Base-by-base conservation (phyloP, 2,329 filamentous ascomycete genomes). In the Madurella fahalii region DNA sequence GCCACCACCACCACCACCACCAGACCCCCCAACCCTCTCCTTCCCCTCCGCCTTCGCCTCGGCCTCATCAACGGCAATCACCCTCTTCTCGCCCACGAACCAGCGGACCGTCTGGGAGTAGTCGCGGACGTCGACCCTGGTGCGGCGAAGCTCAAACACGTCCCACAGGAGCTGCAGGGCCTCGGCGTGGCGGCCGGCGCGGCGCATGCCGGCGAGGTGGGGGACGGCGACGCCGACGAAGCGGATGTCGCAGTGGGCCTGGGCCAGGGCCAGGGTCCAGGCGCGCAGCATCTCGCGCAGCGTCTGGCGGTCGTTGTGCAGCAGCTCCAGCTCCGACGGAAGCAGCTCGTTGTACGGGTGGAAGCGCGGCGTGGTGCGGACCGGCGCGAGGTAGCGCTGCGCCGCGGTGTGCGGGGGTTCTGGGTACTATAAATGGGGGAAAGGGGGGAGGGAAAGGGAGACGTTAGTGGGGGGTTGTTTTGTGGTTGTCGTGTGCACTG, bases 121-220 rank as follows among this genome's bases (percentile, higher is more conserved):
- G 16, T 40, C 40, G 8, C 20, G 32, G 2, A 52, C 16, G 2
- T 3, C 12, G 20, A 56, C 41, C 17, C 49, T 30, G 12, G 16
- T 9, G 39, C 57, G 46, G 13, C 57, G 53, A 20, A 58, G 37
- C 43, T 54, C 52, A 2, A 54, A 51, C 7, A 62, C 60, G 34
- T 60, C 55, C 60, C 60, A 62, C 17, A 62, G 50, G 40, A 59
- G 40, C 16, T 46, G 39, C 13, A 62, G 30, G 31, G 57, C 58
- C 16, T 47, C 34, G 9, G 47, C 15, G 13, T 40, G 37, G 41
- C 17, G 32, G 16, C 31, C 31, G 5, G 11, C 4, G 45, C 40
- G n/a, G 1, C 41, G 37, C 4, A 58, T 46, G 2, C 39, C 44
- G 13, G 31, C 13, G 18, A 58, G 39, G 1, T 20, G 25, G 4